A percentile compares a stretch with the other conserved stretches of the same genome.
phyloP scores from a whole-genome alignment of 106 monocot genomes.

The Dendrobium officinale region DNA sequence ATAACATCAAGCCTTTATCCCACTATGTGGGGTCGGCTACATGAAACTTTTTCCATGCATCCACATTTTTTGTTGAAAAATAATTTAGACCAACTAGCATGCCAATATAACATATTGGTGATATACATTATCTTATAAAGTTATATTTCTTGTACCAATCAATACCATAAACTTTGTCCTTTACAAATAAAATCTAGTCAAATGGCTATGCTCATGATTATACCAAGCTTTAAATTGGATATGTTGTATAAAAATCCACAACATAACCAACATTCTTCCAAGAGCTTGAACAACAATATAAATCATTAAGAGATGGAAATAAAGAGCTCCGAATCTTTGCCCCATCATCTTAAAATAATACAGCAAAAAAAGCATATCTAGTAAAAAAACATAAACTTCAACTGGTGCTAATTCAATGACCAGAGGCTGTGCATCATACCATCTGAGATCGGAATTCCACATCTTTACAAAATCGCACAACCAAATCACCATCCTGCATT shows the following conservation, averaged over 20 bases:
- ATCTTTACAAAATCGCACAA: conserved; percentile 91
- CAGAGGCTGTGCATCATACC: conserved; percentile 34
- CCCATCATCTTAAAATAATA: neutral
- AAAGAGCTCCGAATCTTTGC: neutral
- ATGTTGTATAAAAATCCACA: neutral
- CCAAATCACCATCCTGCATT: conserved; percentile 69
- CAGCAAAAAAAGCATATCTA: neutral
- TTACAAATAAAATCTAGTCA: neutral
- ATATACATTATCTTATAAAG: neutral
- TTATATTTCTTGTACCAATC: neutral
- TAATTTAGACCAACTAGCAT: neutral
- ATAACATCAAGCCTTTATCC: too few species aligned
- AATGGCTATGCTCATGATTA: neutral
- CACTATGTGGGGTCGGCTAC: too few species aligned
- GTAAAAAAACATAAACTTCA: neutral
- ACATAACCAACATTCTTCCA: too few species aligned
- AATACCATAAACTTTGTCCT: neutral
- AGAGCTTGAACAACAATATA: neutral
- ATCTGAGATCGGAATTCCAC: conserved; percentile 76
- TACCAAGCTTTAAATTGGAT: neutral
- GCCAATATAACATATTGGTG: neutral
- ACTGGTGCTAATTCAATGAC: neutral
- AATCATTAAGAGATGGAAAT: neutral
- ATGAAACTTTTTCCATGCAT: neutral
- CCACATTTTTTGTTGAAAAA: neutral